These are phyloP conservation scores for Salvia rosmarinus DNA, from an alignment of 257 asterid genomes.

Conservation along the genomic window DNA sequence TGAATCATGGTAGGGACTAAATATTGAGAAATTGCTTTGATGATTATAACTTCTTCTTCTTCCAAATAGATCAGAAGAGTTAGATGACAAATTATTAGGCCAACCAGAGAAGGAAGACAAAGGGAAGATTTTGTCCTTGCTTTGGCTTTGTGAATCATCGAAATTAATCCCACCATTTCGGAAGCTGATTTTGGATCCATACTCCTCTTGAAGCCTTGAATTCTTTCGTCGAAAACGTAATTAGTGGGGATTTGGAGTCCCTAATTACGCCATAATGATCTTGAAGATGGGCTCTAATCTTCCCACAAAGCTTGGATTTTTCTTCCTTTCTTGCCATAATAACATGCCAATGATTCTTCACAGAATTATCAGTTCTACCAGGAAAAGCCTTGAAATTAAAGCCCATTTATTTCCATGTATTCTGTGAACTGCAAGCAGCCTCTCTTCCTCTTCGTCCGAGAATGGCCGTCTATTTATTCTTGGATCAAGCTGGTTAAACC, in stretches of 20 bases:
- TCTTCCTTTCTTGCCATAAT: slow-evolving; percentile 91
- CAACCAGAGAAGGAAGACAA: slow-evolving; percentile 52
- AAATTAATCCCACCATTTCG: slow-evolving; percentile 40
- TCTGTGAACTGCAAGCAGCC: slow-evolving; percentile 77
- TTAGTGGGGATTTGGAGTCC: slow-evolving; percentile 43
- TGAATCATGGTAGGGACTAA: slow-evolving; percentile 40
- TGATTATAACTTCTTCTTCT: slow-evolving; percentile 31
- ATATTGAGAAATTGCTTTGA: slow-evolving; percentile 39
- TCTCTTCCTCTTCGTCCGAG: slow-evolving; percentile 84
- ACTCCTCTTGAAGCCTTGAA: slow-evolving; percentile 40
- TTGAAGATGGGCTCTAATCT: slow-evolving; percentile 41
- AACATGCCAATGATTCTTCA: slow-evolving; percentile 96
- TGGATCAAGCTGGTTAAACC: slow-evolving; percentile 97
- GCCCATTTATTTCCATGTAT: slow-evolving; percentile 96
- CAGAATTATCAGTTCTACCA: slow-evolving; percentile 95
- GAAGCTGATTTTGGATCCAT: slow-evolving; percentile 54
- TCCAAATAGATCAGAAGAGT: slow-evolving; percentile 36
- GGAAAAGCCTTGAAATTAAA: slow-evolving; percentile 83
- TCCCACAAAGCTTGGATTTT: slow-evolving; percentile 59
- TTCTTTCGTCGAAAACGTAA: slow-evolving; percentile 43
- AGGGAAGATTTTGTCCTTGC: slow-evolving; percentile 51
- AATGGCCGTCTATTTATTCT: slow-evolving; percentile 90
- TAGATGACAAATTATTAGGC: slow-evolving; percentile 39
- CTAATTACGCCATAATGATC: neutral
- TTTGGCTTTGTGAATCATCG: slow-evolving; percentile 43